Conservation (phyloP, 140 eudicot genomes). For the Anethum foeniculum region DNA sequence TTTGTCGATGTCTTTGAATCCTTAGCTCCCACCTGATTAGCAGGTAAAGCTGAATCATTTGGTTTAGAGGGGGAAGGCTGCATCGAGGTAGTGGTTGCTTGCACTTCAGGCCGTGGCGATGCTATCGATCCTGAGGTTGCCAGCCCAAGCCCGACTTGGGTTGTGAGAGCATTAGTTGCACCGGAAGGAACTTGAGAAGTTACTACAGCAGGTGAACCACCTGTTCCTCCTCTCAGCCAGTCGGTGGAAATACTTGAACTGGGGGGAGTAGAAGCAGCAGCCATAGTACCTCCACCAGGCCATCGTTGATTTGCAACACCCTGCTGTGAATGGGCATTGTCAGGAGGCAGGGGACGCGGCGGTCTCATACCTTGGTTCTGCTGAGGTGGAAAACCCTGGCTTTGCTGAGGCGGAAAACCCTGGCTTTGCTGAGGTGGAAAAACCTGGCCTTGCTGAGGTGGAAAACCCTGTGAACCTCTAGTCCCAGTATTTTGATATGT, state of each 20-base stretch:
- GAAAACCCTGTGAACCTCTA: constrained; percentile 39
- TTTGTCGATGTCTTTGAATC: constrained; percentile 33
- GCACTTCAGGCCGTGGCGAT: constrained; percentile 34
- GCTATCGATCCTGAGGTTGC: constrained; percentile 28
- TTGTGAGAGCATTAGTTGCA: constrained; percentile 22
- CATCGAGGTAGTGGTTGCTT: constrained; percentile 18
- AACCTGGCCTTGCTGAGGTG: constrained; percentile 41
- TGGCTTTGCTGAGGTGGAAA: constrained; percentile 41
- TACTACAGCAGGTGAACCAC: constrained; percentile 29
- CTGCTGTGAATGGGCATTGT: constrained; percentile 32
- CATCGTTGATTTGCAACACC: constrained; percentile 31
- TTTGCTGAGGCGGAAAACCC: constrained; percentile 42
- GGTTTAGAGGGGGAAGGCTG: constrained; percentile 38
- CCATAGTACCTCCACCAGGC: constrained; percentile 41
- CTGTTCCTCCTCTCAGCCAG: constrained; percentile 37
- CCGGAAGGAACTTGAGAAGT: constrained; percentile 36
- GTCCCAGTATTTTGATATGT: constrained; percentile 32
- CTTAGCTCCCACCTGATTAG: constrained; percentile 27
- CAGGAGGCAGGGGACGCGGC: constrained; percentile 33
- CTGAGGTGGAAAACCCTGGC: constrained; percentile 41
- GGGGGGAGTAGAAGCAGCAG: constrained; percentile 23
- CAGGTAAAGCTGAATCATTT: constrained; percentile 20
- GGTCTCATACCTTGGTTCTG: constrained; percentile 48
- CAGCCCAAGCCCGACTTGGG: constrained; percentile 30
- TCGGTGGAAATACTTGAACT: constrained; percentile 27